Conservation (phyloP, 805 yeast genomes). For the Tetrapisispora arboricola region DNA sequence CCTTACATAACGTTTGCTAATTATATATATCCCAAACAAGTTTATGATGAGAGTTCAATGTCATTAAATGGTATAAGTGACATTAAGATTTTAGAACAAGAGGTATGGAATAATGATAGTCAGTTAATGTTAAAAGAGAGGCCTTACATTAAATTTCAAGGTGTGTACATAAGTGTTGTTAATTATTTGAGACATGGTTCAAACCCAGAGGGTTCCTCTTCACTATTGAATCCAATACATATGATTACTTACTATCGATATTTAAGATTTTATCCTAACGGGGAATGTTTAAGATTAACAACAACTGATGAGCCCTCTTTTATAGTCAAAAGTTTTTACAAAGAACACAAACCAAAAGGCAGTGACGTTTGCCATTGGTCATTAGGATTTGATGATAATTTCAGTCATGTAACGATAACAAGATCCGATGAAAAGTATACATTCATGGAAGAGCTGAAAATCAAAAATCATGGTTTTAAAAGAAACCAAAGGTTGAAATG, state of each 20-base stretch:
- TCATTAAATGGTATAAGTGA: constrained; percentile 29
- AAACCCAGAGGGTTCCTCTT: constrained; percentile 48
- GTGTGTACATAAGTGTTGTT: constrained; percentile 77
- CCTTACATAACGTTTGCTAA: constrained; percentile 44
- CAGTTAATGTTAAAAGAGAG: constrained; percentile 36
- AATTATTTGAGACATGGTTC: constrained; percentile 81
- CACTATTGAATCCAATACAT: constrained; percentile 68
- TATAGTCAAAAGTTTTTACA: constrained; percentile 48
- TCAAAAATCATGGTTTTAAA: constrained; percentile 49
- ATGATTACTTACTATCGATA: constrained; percentile 85
- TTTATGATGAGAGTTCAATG: constrained; percentile 37
- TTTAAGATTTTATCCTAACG: constrained; percentile 69
- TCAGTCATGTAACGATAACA: constrained; percentile 39
- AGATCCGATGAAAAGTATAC: constrained; percentile 53
- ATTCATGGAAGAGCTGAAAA: constrained; percentile 53
- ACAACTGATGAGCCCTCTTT: constrained; percentile 61
- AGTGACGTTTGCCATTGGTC: constrained; percentile 49
- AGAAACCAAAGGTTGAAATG: constrained; percentile 66
- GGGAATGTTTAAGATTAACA: constrained; percentile 58
- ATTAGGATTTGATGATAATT: constrained; percentile 41
- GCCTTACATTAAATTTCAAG: constrained; percentile 72
- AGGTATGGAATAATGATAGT: constrained; percentile 33
- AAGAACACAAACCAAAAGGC: constrained; percentile 26
- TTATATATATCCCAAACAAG: constrained; percentile 44
- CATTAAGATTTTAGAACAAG: constrained; percentile 31